Evolutionary conservation across 495 filamentous ascomycete species (phyloP), one percentile per base, ranked within the genome.

Genomic region (Letharia columbiana): DNA sequence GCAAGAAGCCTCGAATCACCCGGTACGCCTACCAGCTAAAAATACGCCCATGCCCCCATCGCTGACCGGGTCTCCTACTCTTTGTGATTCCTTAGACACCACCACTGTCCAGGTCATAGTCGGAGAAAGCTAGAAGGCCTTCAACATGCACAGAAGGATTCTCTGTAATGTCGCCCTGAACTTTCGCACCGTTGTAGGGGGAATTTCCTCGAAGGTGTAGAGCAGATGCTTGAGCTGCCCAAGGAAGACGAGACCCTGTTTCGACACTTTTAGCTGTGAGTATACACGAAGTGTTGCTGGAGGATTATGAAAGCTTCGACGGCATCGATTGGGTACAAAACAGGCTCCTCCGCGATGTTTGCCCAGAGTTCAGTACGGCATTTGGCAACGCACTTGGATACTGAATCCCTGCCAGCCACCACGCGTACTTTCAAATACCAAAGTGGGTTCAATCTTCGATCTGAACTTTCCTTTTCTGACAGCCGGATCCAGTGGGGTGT

Each of bases 181-280:
- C 52, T 74, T 74, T 50, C 54, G 40, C 18, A 65, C 66, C 28
- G 71, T 69, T 3, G 73, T 41, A 59, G 64, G 10, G 67, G 70
- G 15, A 52, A 61, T 0, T 73, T 73, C 47, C 40, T 61, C n/a
- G 66, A 74, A 58, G 49, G 50, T 41, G 8, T 17, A 52, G 66
- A 69, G 39, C 60, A 66, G 33, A 47, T 45, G 23, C 15, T 69
- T 5, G 28, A 40, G 28, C 56, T 74, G 5, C 47, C 67, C 3
- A 63, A 71, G 31, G 69, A 70, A 15, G 60, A 63, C 4, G 35
- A 54, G 31, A 9, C 42, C 8, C 35, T 45, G 1, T 67, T 72
- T 45, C 13, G 42, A 31, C 23, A 20, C 2, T 71, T 73, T 35
- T 42, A 65, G 39, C 57, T 68, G 6, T 74, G 66, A 67, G 40